These are phyloP conservation scores for Cardamine resedifolia DNA, from an alignment of 345 rosid species.

Conservation along the genomic window DNA sequence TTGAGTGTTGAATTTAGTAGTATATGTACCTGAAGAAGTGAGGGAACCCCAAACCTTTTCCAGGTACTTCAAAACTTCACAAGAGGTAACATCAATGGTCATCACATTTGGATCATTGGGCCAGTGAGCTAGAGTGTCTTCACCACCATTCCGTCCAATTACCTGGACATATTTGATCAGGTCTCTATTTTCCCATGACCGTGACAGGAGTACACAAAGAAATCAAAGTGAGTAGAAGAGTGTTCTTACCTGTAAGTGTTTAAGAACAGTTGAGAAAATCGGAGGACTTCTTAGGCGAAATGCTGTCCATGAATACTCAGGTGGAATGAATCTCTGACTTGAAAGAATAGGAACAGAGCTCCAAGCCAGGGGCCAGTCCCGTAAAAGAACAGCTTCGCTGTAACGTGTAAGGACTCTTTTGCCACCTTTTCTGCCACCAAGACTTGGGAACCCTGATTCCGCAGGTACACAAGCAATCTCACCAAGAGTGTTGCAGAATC, in stretches of 20 bases:
- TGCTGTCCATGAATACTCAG: conserved; percentile 85
- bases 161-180: conserved; percentile 47
- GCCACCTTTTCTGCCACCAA: conserved; percentile 60
- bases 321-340: conserved; percentile 74
- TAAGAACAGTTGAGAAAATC: conserved; percentile 67
- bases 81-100: conserved; percentile 73
- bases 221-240: conserved; percentile 5
- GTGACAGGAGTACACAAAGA: conserved; percentile 14
- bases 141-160: conserved; percentile 86
- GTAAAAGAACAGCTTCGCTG: conserved; percentile 64
- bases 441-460: conserved; percentile 76
- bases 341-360: conserved; percentile 78
- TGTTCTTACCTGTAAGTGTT: conserved; percentile 73
- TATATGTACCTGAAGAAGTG: conserved; percentile 66
- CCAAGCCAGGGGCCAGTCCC: conserved; percentile 98
- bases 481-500: conserved; percentile 76
- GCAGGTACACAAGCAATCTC: conserved; percentile 84
- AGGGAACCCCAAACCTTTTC: conserved; percentile 81
- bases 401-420: conserved; percentile 83
- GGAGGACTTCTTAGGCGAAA: conserved; percentile 87
- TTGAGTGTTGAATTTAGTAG: not conserved
- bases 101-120: conserved; percentile 71
- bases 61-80: conserved; percentile 75
- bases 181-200: conserved; percentile 11
- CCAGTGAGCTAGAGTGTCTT: conserved; percentile 96